Conservation (phyloP, 257 asterid species). For the Nicotiana sylvestris region DNA sequence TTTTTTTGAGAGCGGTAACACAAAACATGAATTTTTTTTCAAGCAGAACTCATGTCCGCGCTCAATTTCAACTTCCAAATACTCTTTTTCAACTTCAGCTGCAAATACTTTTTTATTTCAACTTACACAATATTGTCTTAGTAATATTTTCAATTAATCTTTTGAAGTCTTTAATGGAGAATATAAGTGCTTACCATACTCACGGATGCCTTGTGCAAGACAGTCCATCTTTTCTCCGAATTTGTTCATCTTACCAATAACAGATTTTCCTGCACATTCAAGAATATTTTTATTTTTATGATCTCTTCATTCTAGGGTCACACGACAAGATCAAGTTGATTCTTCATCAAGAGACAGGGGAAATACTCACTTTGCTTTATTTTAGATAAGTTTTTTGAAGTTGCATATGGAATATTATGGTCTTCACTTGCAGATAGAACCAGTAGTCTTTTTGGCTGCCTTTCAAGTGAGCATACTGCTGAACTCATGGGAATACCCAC, state of each 20-base stretch:
- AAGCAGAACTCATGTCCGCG: neutral
- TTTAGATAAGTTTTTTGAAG: neutral
- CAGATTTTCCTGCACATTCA: neutral
- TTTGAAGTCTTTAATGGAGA: neutral
- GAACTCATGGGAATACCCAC: neutral
- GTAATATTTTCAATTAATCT: neutral
- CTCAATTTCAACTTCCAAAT: neutral
- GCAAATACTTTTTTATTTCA: neutral
- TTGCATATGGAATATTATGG: neutral
- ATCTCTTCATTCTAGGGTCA: neutral
- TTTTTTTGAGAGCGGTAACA: too few relatives aligned
- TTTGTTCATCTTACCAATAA: slow-evolving; percentile 10
- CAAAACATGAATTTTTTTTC: neutral
- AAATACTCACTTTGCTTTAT: neutral
- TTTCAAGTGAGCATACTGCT: slow-evolving; percentile 2
- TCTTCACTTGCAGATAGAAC: neutral
- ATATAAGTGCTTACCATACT: slow-evolving; percentile 27
- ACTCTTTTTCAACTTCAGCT: neutral
- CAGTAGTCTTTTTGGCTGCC: neutral
- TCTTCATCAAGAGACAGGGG: neutral
- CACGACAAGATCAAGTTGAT: neutral
- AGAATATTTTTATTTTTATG: neutral
- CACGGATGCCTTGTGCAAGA: slow-evolving; percentile 42
- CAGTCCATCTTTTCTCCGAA: slow-evolving; percentile 26
- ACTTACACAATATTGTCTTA: neutral